Percentiles rank a stretch among this genome's conserved stretches.
Conservation (phyloP, 2,329 filamentous ascomycete species). For the Ceratocystis albifundus region DNA sequence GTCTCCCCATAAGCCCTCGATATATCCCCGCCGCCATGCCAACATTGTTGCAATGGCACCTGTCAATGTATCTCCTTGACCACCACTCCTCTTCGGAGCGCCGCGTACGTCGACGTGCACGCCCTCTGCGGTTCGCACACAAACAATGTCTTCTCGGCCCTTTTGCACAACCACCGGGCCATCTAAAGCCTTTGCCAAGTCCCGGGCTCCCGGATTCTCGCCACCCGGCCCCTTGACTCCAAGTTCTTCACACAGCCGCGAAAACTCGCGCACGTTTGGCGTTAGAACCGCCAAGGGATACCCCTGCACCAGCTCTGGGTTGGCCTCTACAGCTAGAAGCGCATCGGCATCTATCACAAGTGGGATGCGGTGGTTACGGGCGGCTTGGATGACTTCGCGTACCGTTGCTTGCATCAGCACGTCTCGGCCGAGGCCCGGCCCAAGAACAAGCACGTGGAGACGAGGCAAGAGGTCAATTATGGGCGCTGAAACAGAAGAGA, state of each 20-base stretch:
- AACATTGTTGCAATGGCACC: constrained; percentile 80
- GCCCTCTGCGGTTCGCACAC: neutral
- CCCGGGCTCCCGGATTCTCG: constrained; percentile 39
- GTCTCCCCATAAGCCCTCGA: constrained; percentile 65
- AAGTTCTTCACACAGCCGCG: constrained; percentile 54
- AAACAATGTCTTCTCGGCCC: constrained; percentile 65
- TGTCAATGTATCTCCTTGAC: constrained; percentile 91
- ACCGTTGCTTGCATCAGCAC: constrained; percentile 81
- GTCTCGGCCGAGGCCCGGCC: constrained; percentile 84
- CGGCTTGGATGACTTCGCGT: constrained; percentile 64
- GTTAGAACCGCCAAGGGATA: constrained; percentile 80
- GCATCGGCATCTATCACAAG: constrained; percentile 91
- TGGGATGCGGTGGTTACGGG: constrained; percentile 58
- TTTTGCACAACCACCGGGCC: constrained; percentile 91
- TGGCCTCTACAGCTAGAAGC: constrained; percentile 61
- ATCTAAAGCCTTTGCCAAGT: constrained; percentile 61
- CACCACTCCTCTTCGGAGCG: constrained; percentile 79
- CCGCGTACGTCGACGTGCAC: constrained; percentile 61
- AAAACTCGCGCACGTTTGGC: constrained; percentile 91
- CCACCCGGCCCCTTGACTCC: constrained; percentile 45
- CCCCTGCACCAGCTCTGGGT: constrained; percentile 65
- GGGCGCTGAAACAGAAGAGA: constrained; percentile 39
- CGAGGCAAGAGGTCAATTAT: constrained; percentile 74
- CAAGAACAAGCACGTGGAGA: constrained; percentile 84
- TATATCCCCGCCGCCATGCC: constrained; percentile 78